Conservation (phyloP, 2,329 filamentous ascomycete species). For the Colletotrichum falcatum region DNA sequence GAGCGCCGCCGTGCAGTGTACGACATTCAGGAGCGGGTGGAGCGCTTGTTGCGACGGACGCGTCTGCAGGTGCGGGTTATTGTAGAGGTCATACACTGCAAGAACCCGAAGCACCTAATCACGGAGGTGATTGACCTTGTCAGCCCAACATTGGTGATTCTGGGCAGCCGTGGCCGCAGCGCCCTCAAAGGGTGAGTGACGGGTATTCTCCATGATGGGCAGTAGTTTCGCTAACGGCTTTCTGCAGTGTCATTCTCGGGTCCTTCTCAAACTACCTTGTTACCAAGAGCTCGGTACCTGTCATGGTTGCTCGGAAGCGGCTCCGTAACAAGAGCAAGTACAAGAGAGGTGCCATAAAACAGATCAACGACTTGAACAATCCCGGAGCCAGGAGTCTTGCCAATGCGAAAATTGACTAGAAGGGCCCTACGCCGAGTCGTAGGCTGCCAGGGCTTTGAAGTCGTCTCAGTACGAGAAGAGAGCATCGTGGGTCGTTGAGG, state of each 20-base stretch:
- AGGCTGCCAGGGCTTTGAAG: conserved; percentile 24
- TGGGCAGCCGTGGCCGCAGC: conserved; percentile 91
- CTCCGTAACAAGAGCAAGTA: conserved; percentile 88
- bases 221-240: conserved; percentile 47
- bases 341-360: conserved; percentile 75
- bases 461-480: conserved; percentile 3
- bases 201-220: background rate
- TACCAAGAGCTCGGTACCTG: conserved; percentile 94
- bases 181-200: conserved; percentile 87
- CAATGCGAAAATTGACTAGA: conserved; percentile 80
- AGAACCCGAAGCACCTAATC: conserved; percentile 95
- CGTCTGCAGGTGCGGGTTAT: conserved; percentile 92
- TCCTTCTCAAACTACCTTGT: conserved; percentile 98
- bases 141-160: conserved; percentile 90
- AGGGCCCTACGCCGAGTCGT: conserved; percentile 26
- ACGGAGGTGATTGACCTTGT: conserved; percentile 97
- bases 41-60: conserved; percentile 90
- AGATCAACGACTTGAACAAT: conserved; percentile 85
- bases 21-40: conserved; percentile 84
- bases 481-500: conserved; percentile 3
- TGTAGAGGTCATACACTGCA: conserved; percentile 97
- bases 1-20: conserved; percentile 86
- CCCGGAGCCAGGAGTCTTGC: conserved; percentile 75
- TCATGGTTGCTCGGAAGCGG: conserved; percentile 96
- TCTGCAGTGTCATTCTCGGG: conserved; percentile 83